Conservation (phyloP, 768 basidiomycete genomes). For the Rhizopogon vulgaris region DNA sequence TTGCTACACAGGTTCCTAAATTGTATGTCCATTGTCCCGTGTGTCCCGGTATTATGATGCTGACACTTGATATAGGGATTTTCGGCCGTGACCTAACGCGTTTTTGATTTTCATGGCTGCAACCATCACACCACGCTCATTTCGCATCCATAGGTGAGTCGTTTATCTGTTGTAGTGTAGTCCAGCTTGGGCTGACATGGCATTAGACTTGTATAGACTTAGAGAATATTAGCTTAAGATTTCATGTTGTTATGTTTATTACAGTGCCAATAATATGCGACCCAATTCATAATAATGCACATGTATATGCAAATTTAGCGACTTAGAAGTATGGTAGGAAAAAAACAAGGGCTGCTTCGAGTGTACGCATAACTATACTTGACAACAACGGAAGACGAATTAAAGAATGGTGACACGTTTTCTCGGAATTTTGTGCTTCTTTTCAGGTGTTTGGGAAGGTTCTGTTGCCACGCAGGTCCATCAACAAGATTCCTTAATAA, state of each 20-base stretch:
- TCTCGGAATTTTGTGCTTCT: constrained; percentile 27
- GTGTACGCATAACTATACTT: neutral
- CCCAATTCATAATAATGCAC: neutral
- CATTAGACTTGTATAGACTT: constrained; percentile 5
- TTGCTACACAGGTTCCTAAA: constrained; percentile 52
- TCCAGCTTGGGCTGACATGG: constrained; percentile 6
- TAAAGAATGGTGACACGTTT: constrained; percentile 21
- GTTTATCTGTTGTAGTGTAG: constrained; percentile 9
- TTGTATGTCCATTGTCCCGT: constrained; percentile 34
- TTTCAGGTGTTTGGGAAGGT: constrained; percentile 10
- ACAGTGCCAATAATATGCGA: neutral
- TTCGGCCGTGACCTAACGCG: constrained; percentile 70
- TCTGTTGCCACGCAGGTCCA: neutral
- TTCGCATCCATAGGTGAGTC: constrained; percentile 11
- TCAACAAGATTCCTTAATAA: neutral
- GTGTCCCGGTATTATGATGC: constrained; percentile 7
- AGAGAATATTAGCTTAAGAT: constrained; percentile 2
- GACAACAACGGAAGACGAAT: neutral
- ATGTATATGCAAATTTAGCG: neutral
- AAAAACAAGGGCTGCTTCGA: neutral
- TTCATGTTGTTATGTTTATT: constrained; percentile 1
- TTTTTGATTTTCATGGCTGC: constrained; percentile 35
- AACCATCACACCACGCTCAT: neutral
- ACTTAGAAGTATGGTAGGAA: constrained; percentile 1
- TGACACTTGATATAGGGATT: constrained; percentile 43